phyloP scores from a whole-genome alignment of 2,329 filamentous ascomycete genomes.

The Pseudomassariella vexata region DNA sequence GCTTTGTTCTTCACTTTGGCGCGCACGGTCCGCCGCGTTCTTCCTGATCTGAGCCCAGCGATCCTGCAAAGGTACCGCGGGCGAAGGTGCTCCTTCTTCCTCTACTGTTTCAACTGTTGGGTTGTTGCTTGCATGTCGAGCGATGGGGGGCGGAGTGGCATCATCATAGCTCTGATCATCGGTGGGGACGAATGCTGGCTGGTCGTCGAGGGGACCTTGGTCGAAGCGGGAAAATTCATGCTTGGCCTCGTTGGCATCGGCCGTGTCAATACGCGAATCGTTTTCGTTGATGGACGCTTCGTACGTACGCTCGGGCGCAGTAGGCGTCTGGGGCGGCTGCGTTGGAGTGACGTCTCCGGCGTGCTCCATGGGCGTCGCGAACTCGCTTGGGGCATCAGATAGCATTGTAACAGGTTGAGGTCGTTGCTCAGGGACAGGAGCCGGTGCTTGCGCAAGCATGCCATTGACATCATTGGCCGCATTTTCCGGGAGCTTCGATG shows the following conservation, averaged over 20 bases:
- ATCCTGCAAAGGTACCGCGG: slow-evolving; percentile 50
- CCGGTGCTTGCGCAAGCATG: slow-evolving; percentile 39
- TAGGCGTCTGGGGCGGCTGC: slow-evolving; percentile 16
- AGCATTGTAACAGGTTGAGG: slow-evolving; percentile 18
- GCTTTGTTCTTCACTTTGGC: slow-evolving; percentile 60
- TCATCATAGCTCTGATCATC: slow-evolving; percentile 44
- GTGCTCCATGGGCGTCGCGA: slow-evolving; percentile 18
- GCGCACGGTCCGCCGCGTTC: slow-evolving; percentile 77
- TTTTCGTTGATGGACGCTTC: slow-evolving; percentile 39
- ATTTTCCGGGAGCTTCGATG: slow-evolving; percentile 51
- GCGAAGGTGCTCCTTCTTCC: slow-evolving; percentile 24
- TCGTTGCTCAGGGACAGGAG: slow-evolving; percentile 17
- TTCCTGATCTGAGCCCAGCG: slow-evolving; percentile 95
- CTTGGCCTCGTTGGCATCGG: slow-evolving; percentile 52
- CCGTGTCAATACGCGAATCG: slow-evolving; percentile 55
- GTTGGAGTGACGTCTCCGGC: slow-evolving; percentile 20
- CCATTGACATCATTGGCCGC: slow-evolving; percentile 44
- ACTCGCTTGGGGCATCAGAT: slow-evolving; percentile 11
- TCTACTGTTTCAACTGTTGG: slow-evolving; percentile 13
- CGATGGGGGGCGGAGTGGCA: slow-evolving; percentile 45
- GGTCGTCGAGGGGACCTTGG: slow-evolving; percentile 81
- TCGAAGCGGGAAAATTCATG: slow-evolving; percentile 67
- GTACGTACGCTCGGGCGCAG: slow-evolving; percentile 30
- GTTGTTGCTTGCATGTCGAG: slow-evolving; percentile 27
- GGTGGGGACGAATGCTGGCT: slow-evolving; percentile 73